Evolutionary conservation across 108 stramenopile species (phyloP), one percentile per base, ranked within the genome.

Genomic region (Mediolabrus comicus): DNA sequence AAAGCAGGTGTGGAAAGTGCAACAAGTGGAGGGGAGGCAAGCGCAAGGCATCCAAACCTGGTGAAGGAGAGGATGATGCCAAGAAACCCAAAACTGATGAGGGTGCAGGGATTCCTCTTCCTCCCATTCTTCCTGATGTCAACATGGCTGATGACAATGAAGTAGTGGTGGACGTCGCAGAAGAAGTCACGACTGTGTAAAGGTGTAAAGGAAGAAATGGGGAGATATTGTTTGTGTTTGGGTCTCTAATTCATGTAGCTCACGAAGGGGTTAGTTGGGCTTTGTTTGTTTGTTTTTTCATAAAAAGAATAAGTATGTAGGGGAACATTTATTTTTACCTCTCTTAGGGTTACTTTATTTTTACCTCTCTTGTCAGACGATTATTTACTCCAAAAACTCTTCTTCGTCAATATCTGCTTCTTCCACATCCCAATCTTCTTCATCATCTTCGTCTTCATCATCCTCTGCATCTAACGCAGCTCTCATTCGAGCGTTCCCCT

Each of bases 401-500:
- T 34, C 62, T 28, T 55, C 46, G 8, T 49, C 46, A 49, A 49
- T 46, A 52, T 62, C 65, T 31, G 32, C 60, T 22, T 61, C 60
- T 27, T 28, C 60, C 2, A 60, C 39, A 8, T 53, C 63, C 25
- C 32, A 46, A 14, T 34, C 53, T 25, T 36, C 60, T 16, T 54
- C 74, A 4, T 66, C 39, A 1, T 53, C 65, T 0, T 55, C 59
- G 0, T 57, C 61, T 17, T 66, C 74, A 11, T 68, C 43, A 19
- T 67, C 65, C 6, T 55, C 74, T 3, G 31, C 60, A 22, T 36
- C 24, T 53, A 67, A 53, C 6, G 51, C 60, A 16, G 56, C 63
- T 38, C 54, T 62, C 39, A 68, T 67, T 33, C 62, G 62, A 24
- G 65, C 74, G 34, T 62, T 68, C 22, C 61, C 76, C 65, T 33